Conservation (phyloP, 106 monocot species). For the Allium sativum region DNA sequence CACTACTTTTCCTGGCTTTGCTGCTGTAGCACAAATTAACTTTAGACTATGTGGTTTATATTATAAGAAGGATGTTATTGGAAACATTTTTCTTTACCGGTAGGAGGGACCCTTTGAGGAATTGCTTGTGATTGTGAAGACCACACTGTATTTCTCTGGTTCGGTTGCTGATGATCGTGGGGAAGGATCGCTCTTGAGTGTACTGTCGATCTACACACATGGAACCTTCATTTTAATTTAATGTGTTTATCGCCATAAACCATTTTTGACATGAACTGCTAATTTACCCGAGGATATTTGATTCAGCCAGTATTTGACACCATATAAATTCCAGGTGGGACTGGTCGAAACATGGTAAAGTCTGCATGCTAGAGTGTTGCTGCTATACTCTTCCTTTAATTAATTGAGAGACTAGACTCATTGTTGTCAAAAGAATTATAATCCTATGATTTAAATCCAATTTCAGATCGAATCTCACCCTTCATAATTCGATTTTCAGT, state of each 20-base stretch:
- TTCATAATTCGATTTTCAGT: too few species aligned
- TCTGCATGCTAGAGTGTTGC: too few species aligned
- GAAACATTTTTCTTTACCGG: conserved; percentile 9
- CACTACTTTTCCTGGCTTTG: conserved; percentile 58
- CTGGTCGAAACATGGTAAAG: too few species aligned
- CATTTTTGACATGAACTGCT: not conserved
- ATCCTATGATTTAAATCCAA: too few species aligned
- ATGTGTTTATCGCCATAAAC: not conserved
- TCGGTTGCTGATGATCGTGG: conserved; percentile 18
- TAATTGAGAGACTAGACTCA: conserved; percentile 77
- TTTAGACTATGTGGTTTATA: not conserved
- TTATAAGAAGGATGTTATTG: not conserved
- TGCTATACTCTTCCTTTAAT: conserved; percentile 65
- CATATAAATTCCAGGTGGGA: conserved; percentile 79
- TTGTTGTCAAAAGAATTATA: not conserved
- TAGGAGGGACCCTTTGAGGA: conserved; percentile 21
- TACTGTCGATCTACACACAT: conserved; percentile 43
- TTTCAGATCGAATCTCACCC: too few species aligned
- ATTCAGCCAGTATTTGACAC: conserved; percentile 56
- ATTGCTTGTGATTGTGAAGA: conserved; percentile 17
- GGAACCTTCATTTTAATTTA: not conserved
- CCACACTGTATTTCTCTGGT: conserved; percentile 20
- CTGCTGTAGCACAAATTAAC: conserved; percentile 24
- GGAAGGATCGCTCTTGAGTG: conserved; percentile 40
- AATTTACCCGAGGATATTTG: not conserved